Conservation (phyloP, 257 asterid genomes). For the Echium plantagineum region DNA sequence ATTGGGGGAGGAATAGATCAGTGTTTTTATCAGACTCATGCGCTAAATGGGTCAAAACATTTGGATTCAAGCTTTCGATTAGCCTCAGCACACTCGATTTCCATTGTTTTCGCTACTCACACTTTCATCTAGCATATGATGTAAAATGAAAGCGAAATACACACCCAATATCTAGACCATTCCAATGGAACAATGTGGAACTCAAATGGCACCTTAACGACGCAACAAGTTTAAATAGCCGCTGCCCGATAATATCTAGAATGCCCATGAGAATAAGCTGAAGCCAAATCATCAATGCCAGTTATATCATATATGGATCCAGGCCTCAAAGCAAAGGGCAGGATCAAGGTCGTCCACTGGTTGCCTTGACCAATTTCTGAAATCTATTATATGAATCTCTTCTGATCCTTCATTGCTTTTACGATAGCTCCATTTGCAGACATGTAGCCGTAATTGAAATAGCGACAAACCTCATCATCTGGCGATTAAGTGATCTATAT, state of each 20-base stretch:
- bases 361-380: slow-evolving; percentile 80
- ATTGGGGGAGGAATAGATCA: slow-evolving; percentile 65
- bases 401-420: slow-evolving; percentile 67
- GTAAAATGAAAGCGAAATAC: slow-evolving; percentile 69
- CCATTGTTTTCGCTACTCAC: slow-evolving; percentile 69
- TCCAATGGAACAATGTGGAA: slow-evolving; percentile 45
- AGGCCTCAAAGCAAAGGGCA: slow-evolving; percentile 64
- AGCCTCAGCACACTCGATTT: slow-evolving; percentile 39
- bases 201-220: slow-evolving; percentile 62
- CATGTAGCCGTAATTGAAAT: slow-evolving; percentile 80
- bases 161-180: slow-evolving; percentile 62
- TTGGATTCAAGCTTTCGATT: slow-evolving; percentile 54
- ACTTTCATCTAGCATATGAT: slow-evolving; percentile 74
- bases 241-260: slow-evolving; percentile 47
- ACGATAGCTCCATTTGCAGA: slow-evolving; percentile 92
- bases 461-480: slow-evolving; percentile 82
- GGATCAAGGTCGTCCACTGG: slow-evolving; percentile 81
- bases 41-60: slow-evolving; percentile 80
- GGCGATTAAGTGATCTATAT: slow-evolving; percentile 71
- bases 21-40: slow-evolving; percentile 76
- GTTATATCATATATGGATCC: slow-evolving; percentile 73
- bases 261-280: slow-evolving; percentile 72
- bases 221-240: slow-evolving; percentile 57
- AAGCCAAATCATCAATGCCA: slow-evolving; percentile 55
- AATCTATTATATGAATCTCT: slow-evolving; percentile 62